Percentiles rank a stretch among this genome's conserved stretches.
These are phyloP conservation scores for Linaria vulgaris DNA, from an alignment of 257 asterid genomes.

Conservation along the genomic window DNA sequence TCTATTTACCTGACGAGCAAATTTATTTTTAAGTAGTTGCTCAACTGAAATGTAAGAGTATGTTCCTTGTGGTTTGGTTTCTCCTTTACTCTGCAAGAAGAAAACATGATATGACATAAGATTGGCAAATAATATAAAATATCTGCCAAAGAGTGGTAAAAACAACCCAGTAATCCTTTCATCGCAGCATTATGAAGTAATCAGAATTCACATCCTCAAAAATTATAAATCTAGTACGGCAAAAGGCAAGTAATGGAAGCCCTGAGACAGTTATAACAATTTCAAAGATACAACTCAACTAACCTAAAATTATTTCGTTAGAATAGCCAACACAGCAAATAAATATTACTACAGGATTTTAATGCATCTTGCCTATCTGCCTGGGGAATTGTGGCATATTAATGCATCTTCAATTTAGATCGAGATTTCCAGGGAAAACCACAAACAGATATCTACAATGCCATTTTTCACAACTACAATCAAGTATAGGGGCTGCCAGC, in stretches of 20 bases:
- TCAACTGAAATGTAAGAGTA: constrained; percentile 59
- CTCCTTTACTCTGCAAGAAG: constrained; percentile 50
- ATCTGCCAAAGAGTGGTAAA: constrained; percentile 8
- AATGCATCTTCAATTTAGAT: neutral
- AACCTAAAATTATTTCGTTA: no score
- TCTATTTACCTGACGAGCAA: constrained; percentile 80
- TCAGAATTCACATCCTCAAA: neutral
- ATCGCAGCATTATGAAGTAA: neutral
- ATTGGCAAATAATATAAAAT: constrained; percentile 4
- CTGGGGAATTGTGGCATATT: neutral
- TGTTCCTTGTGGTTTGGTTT: constrained; percentile 35
- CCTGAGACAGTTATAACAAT: neutral
- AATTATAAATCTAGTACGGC: neutral
- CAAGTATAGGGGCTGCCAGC: constrained; percentile 1
- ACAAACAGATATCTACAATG: neutral
- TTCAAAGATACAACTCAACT: neutral
- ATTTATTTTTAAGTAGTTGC: constrained; percentile 78
- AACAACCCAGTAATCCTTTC: neutral
- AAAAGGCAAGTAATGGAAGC: neutral
- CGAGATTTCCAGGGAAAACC: neutral
- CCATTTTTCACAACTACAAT: neutral
- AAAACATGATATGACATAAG: constrained; percentile 24
- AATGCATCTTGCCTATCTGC: neutral
- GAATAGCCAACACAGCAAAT: neutral
- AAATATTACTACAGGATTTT: neutral